Conservation (phyloP, 306 rosid species). For the Lathyrus sativus region DNA sequence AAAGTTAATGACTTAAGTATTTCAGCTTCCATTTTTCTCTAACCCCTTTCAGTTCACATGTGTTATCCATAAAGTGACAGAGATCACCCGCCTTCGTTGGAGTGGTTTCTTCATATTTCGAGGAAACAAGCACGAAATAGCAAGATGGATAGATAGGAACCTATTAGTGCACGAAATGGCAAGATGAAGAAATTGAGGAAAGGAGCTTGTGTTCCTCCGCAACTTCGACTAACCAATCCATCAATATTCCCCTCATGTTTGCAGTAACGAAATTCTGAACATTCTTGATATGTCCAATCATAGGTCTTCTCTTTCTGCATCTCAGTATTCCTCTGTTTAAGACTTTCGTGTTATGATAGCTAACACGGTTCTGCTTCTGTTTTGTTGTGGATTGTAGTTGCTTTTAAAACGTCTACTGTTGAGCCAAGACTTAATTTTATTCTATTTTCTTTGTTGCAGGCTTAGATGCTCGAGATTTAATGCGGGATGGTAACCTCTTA, state of each 20-base stretch:
- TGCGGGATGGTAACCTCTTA: too few relatives aligned
- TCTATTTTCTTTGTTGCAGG: too few relatives aligned
- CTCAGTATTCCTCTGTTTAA: too few relatives aligned
- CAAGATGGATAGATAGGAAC: constrained; percentile 49
- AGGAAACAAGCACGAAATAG: constrained; percentile 70
- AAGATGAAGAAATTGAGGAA: constrained; percentile 65
- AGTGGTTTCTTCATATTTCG: constrained; percentile 87
- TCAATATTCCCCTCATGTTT: constrained; percentile 79
- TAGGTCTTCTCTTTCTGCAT: too few relatives aligned
- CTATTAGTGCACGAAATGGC: constrained; percentile 64
- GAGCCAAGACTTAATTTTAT: too few relatives aligned
- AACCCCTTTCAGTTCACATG: constrained; percentile 61
- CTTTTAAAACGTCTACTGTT: too few relatives aligned
- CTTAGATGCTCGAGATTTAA: too few relatives aligned
- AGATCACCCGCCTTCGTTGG: constrained; percentile 75
- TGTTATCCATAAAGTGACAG: constrained; percentile 73
- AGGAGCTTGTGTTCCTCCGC: constrained; percentile 81
- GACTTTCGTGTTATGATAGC: too few relatives aligned
- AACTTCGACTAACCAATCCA: constrained; percentile 94
- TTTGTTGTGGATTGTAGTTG: too few relatives aligned
- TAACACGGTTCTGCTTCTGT: too few relatives aligned
- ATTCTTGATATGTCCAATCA: too few relatives aligned
- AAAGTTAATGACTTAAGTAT: constrained; percentile 67
- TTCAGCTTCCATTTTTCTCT: constrained; percentile 76
- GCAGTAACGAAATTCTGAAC: too few relatives aligned